Evolutionary conservation across 1,284 basidiomycete genomes (phyloP), one percentile per base, ranked within the genome.

Genomic region (Wallemia ichthyophaga): DNA sequence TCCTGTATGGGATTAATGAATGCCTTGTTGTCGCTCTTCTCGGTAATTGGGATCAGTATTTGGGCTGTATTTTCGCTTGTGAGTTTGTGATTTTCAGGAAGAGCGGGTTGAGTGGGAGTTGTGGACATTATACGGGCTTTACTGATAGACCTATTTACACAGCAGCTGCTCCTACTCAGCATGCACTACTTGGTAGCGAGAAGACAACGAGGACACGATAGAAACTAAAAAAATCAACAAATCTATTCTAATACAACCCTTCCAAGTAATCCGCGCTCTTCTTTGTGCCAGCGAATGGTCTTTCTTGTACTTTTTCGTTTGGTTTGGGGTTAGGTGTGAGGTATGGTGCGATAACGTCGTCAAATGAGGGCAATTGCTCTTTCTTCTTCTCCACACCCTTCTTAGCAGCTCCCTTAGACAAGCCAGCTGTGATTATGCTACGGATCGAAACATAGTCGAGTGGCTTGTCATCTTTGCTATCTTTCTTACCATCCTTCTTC

Each of bases 1-100:
- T 99, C 88, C 67, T 99, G 92, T 5, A 96, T 85, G 1, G 94
- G 92, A 68, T 99, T 99, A 61, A 98, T 73, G 71, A 99, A 99
- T 0, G 87, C 83, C 62, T 83, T 81, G 65, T 85, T 80, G 60
- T 72, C 72, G 56, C 80, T 32, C 60, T 27, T 57, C 17, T 53
- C 31, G 19, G 37, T 57, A 21, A 59, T 75, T 0, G 82, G 80
- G 11, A 88, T 73, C 60, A 92, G 76, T 65, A 92, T 84, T 65
- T 80, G 80, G 1, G 87, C 80, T 1, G 77, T 81, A 65, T 85
- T 84, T 73, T 94, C 88, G 9, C 80, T 23, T 27, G 55, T 27
- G 24, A 56, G n/a, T 48, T 21, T 48, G n/a, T 48, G n/a, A 48
- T 48, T 48, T 3, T 21, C n/a, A 11, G 37, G 37, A 13, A 48